These are phyloP conservation scores for Xerocomellus amylosporus DNA, from an alignment of 768 basidiomycete species.

Conservation along the genomic window DNA sequence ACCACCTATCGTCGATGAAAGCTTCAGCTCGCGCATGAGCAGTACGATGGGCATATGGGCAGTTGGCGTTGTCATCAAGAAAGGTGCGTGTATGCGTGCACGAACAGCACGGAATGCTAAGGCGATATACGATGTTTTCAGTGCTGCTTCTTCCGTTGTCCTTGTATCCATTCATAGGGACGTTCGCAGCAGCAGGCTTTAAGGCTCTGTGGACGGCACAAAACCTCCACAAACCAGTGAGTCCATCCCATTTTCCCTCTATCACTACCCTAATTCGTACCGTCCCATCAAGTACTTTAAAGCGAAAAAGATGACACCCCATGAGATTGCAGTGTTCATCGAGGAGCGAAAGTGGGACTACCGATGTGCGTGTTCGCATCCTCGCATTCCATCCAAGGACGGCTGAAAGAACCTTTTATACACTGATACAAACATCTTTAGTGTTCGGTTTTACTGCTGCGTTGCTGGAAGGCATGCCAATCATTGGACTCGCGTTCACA, in stretches of 20 bases:
- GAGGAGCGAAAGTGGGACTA: conserved; percentile 93
- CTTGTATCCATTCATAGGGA: conserved; percentile 69
- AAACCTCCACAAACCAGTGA: conserved; percentile 64
- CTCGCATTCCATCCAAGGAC: neutral
- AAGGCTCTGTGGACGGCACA: conserved; percentile 67
- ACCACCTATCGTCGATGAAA: conserved; percentile 45
- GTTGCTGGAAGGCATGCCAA: conserved; percentile 75
- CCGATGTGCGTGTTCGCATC: conserved; percentile 44
- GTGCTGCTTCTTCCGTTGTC: conserved; percentile 60
- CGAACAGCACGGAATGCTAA: neutral
- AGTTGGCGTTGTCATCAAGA: conserved; percentile 17
- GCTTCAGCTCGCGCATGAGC: conserved; percentile 20
- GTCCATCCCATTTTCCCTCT: conserved; percentile 16
- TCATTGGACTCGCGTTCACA: conserved; percentile 78
- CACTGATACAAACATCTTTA: conserved; percentile 23
- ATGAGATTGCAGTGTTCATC: conserved; percentile 71
- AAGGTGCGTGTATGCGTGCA: conserved; percentile 16
- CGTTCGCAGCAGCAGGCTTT: conserved; percentile 57
- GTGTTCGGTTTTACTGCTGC: conserved; percentile 87
- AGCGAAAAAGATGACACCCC: conserved; percentile 74
- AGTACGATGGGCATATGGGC: conserved; percentile 16
- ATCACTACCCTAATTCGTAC: neutral
- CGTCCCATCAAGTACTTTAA: conserved; percentile 63
- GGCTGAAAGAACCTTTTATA: neutral
- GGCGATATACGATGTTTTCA: conserved; percentile 18